Evolutionary conservation across 768 basidiomycete genomes (phyloP).

Genomic region (Amanita jacksonii): DNA sequence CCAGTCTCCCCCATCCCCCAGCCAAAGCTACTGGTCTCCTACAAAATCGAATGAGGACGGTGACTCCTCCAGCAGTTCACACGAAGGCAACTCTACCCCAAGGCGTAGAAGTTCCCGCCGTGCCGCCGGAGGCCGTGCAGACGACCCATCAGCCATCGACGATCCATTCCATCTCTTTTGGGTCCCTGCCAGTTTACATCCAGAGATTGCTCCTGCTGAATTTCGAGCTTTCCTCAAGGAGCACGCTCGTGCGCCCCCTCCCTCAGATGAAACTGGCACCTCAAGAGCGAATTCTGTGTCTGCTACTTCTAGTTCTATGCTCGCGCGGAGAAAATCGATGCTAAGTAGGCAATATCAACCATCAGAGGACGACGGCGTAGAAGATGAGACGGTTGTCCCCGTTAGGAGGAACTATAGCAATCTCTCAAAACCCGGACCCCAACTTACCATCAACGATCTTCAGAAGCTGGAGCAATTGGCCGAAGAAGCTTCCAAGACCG

Average conservation of each 20-base stretch:
- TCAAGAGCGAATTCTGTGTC: slow-evolving; percentile 26
- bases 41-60: slow-evolving; percentile 29
- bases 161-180: slow-evolving; percentile 94
- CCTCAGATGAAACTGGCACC: slow-evolving; percentile 34
- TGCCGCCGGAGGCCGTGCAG: slow-evolving; percentile 13
- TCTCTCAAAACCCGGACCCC: slow-evolving; percentile 60
- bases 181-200: slow-evolving; percentile 95
- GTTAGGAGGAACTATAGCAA: slow-evolving; percentile 61
- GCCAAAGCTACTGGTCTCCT: slow-evolving; percentile 37
- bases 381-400: slow-evolving; percentile 57
- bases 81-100: slow-evolving; percentile 14
- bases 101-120: slow-evolving; percentile 19
- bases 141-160: slow-evolving; percentile 31
- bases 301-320: slow-evolving; percentile 34
- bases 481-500: slow-evolving; percentile 77
- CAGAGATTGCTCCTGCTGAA: slow-evolving; percentile 94
- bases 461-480: slow-evolving; percentile 90
- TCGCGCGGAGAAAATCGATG: slow-evolving; percentile 90
- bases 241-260: slow-evolving; percentile 61
- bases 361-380: slow-evolving; percentile 62
- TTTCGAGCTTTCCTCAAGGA: slow-evolving; percentile 94
- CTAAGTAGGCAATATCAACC: slow-evolving; percentile 91
- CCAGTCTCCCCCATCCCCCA: slow-evolving; percentile 50
- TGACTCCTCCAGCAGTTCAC: slow-evolving; percentile 32
- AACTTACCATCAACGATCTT: slow-evolving; percentile 89